Base-by-base conservation (phyloP, 2,329 filamentous ascomycete genomes). In the Cylindrodendrum hubeiense region DNA sequence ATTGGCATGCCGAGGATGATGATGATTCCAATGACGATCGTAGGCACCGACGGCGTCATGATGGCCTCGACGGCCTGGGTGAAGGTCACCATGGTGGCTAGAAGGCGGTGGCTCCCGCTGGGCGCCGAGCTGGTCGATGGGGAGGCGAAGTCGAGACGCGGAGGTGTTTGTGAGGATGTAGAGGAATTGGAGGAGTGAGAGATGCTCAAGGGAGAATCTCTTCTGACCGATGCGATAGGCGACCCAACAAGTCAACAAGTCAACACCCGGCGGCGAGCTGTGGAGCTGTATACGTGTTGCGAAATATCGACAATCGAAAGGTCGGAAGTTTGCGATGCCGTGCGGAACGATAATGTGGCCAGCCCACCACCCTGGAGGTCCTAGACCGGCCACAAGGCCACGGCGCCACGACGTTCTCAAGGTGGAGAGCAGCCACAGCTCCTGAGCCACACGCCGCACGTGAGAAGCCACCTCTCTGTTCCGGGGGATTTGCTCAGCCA, bases 1-100 rank as follows among this genome's bases (percentile, higher is more conserved):
- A 97, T 76, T 21, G 96, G 96, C 28, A 93, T 83, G 59, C 91
- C 79, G 70, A 98, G 78, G 66, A 93, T 88, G 75, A 97, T 83
- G 61, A 93, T 69, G 21, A 92, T 75, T 15, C 94, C 92, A 76
- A 95, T 77, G 66, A 90, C 71, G 74, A 98, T 87, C 64, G 89
- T 84, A 58, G 87, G 77, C 12, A 83, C 71, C 17, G 89, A 90
- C n/a, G 89, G 89, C 63, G 84, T 87, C 75, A 91, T 80, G 62
- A 89, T 79, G 65, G 82, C 81, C 78, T 88, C 85, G 72, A 88
- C 71, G 72, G 83, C 71, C 54, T 78, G 69, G 62, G 78, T 75
- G 60, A 84, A 75, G 67, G 74, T 73, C 52, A 78, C 75, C 79
- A 85, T 84, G 67, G 68, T 73, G 71, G 70, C 47, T 21, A 65